Base-by-base conservation (phyloP, 2,329 filamentous ascomycete species). In the Rhexocercosporidium sp. region DNA sequence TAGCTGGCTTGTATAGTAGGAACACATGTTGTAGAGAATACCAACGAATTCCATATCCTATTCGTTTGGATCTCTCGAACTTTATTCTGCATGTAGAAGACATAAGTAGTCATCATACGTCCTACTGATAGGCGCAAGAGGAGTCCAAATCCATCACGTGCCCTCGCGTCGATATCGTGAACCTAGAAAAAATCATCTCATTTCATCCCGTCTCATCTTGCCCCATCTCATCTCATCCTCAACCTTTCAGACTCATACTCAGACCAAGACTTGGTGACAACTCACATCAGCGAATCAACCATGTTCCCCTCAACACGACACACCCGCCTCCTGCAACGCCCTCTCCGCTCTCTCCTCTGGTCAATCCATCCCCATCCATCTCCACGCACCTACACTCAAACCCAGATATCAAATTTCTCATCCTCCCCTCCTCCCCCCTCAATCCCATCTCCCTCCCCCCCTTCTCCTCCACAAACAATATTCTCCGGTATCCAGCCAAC, bases 401-500 rank as follows among this genome's bases (percentile, higher is more conserved):
- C n/a, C 47, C 16, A 41, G 59, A 37, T 29, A 44, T 51, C 65
- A 31, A 27, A 14, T 56, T 64, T 60, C 47, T 53, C 27, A 39
- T 62, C 51, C 18, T 27, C 64, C 25, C n/a, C 59, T n/a, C 5
- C 63, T 46, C 25, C 57, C 27, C 37, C 31, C 59, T 57, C 49
- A n/a, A n/a, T n/a, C 44, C 41, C 31, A 44, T 57, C 49, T n/a
- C 44, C 22, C 16, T 49, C 39, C 18, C 47, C 44, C 59, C 14
- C 34, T 27, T 14, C 67, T 20, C 59, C 63, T 25, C 44, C 69
- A 4, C 75, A 83, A 64, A 84, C 91, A 67, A 88, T 98, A 75
- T 97, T 99, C 83, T 98, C 96, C 3, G 96, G 94, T 62, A 99
- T 99, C 74, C 96, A 99, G 79, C 96, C 96, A 20, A 99, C 96